Evolutionary conservation across 495 filamentous ascomycete species (phyloP).

Genomic region (Wilcoxina mikolae): DNA sequence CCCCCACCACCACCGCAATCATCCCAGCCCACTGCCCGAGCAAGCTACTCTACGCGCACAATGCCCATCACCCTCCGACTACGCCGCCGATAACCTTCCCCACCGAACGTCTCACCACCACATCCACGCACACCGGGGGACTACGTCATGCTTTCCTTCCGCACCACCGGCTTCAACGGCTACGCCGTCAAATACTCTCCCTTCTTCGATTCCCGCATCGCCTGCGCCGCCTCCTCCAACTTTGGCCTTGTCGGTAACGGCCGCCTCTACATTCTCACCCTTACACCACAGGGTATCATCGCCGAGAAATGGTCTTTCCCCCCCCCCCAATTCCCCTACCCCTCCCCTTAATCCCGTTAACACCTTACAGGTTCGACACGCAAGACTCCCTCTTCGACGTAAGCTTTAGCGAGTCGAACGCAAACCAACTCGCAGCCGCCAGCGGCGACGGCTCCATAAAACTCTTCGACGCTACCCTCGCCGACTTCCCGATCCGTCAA

Average conservation of each 20-base stretch:
- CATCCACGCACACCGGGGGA: constrained; percentile 17
- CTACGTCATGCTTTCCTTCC: constrained; percentile 69
- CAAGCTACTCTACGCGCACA: too few species aligned
- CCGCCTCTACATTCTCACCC: constrained; percentile 60
- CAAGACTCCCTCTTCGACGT: constrained; percentile 93
- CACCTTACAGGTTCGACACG: constrained; percentile 56
- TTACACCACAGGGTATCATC: constrained; percentile 71
- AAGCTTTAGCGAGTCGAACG: constrained; percentile 85
- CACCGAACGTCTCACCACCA: background rate
- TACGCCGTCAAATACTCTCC: constrained; percentile 94
- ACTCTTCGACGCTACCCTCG: constrained; percentile 66
- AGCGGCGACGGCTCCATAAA: constrained; percentile 87
- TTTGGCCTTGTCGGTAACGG: constrained; percentile 97
- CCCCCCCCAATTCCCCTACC: background rate
- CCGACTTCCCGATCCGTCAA: constrained; percentile 61
- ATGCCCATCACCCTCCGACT: too few species aligned
- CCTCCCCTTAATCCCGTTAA: constrained; percentile 1
- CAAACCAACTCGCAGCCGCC: constrained; percentile 78
- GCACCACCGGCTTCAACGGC: constrained; percentile 84
- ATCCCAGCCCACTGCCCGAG: too few species aligned
- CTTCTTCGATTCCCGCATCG: constrained; percentile 88
- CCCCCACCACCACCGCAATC: background rate
- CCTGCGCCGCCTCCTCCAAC: constrained; percentile 72
- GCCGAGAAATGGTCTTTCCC: constrained; percentile 51
- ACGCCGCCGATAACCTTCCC: too few species aligned